Conservation (phyloP, 257 asterid species). For the Jacaranda copaia region DNA sequence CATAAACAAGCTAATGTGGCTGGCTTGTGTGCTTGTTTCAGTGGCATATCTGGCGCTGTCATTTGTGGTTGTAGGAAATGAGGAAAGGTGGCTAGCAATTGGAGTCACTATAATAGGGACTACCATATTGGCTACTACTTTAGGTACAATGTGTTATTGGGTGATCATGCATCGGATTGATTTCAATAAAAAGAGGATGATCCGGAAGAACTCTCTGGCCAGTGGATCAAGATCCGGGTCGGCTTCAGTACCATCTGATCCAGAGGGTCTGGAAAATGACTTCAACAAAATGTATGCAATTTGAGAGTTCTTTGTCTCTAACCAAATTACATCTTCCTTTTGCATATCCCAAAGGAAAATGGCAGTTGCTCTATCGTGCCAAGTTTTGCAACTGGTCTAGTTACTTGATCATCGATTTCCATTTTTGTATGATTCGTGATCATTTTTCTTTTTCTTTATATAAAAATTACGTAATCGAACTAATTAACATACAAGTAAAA, state of each 20-base stretch:
- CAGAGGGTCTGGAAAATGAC: conserved; percentile 61
- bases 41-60: conserved; percentile 60
- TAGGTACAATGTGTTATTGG: conserved; percentile 67
- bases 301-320: conserved; percentile 33
- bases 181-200: conserved; percentile 39
- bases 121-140: conserved; percentile 52
- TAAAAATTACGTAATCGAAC: no score
- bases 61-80: conserved; percentile 55
- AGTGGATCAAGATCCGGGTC: conserved; percentile 54
- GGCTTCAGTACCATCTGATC: conserved; percentile 52
- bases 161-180: conserved; percentile 58
- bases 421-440: background rate
- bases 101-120: conserved; percentile 59
- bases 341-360: background rate
- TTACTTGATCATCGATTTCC: no score
- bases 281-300: conserved; percentile 91
- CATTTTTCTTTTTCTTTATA: background rate
- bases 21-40: conserved; percentile 61
- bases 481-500: no score
- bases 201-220: conserved; percentile 40
- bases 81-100: conserved; percentile 55
- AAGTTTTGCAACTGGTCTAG: background rate
- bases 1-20: conserved; percentile 68
- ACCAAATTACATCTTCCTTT: background rate
- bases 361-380: background rate